phyloP scores from a whole-genome alignment of 108 stramenopile genomes.

The Fistulifera pelliculosa region DNA sequence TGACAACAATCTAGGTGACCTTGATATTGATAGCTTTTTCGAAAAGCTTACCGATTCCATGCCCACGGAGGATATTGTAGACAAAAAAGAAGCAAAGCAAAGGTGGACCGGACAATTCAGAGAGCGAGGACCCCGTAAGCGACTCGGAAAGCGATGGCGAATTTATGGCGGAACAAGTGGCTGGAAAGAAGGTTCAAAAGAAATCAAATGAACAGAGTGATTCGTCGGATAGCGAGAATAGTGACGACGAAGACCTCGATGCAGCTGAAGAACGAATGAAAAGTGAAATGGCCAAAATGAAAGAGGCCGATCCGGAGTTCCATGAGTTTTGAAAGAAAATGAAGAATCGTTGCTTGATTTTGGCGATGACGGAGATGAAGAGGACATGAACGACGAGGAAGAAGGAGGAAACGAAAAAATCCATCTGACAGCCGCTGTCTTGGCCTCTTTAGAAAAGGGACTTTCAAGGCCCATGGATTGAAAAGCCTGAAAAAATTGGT shows the following conservation, averaged over 20 bases:
- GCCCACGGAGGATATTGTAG: slow-evolving; percentile 12
- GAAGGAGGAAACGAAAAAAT: slow-evolving; percentile 32
- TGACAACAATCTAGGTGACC: slow-evolving; percentile 27
- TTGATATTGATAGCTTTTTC: slow-evolving; percentile 46
- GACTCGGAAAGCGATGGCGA: slow-evolving; percentile 18
- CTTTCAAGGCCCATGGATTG: slow-evolving; percentile 63
- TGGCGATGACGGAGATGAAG: slow-evolving; percentile 45
- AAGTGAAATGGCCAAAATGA: slow-evolving; percentile 63
- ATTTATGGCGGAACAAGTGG: not conserved
- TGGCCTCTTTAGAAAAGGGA: slow-evolving; percentile 42
- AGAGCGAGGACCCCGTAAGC: slow-evolving; percentile 24
- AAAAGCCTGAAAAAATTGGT: slow-evolving; percentile 70
- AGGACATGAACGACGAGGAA: slow-evolving; percentile 28
- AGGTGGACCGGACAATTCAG: slow-evolving; percentile 13
- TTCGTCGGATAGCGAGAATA: slow-evolving; percentile 25
- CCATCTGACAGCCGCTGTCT: slow-evolving; percentile 35
- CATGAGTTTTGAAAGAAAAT: slow-evolving; percentile 81
- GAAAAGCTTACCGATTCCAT: slow-evolving; percentile 21
- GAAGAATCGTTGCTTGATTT: slow-evolving; percentile 68
- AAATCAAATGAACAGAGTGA: not conserved
- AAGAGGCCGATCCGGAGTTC: slow-evolving; percentile 83
- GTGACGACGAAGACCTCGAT: slow-evolving; percentile 73
- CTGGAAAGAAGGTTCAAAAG: not conserved
- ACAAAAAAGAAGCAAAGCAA: slow-evolving; percentile 18
- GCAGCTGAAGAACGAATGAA: slow-evolving; percentile 65